phyloP scores from a whole-genome alignment of 2,329 filamentous ascomycete genomes.

The Neonectria coccinea region DNA sequence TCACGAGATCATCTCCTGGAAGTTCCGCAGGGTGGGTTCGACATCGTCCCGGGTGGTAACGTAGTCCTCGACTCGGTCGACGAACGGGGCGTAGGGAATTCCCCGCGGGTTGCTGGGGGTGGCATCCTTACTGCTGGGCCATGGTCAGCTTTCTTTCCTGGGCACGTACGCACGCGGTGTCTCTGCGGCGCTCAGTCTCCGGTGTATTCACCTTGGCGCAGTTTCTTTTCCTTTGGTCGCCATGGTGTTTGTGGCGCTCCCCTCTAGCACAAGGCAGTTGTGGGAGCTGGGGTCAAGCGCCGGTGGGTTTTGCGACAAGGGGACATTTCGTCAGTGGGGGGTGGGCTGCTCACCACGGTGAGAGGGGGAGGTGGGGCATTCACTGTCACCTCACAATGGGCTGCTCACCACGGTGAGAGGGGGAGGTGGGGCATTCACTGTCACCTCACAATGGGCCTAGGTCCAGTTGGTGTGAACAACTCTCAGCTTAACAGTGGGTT shows the following conservation, averaged over 20 bases:
- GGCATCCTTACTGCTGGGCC: constrained; percentile 56
- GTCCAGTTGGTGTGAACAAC: too few species aligned
- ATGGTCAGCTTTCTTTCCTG: constrained; percentile 32
- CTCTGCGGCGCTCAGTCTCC: background rate
- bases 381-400: constrained; percentile 18
- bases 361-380: constrained; percentile 45
- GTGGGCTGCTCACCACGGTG: constrained; percentile 45
- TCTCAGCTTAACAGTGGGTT: background rate
- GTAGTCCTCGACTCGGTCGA: constrained; percentile 91
- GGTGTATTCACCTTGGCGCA: constrained; percentile 49
- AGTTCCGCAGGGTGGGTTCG: constrained; percentile 82
- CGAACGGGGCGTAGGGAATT: constrained; percentile 86
- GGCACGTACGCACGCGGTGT: background rate
- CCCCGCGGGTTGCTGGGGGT: constrained; percentile 81
- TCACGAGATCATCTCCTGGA: constrained; percentile 95
- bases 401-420: constrained; percentile 46
- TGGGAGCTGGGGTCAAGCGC: constrained; percentile 40
- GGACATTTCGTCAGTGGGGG: constrained; percentile 49
- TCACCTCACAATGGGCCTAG: constrained; percentile 4
- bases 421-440: constrained; percentile 43
- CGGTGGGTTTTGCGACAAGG: constrained; percentile 46
- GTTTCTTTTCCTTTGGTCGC: constrained; percentile 56
- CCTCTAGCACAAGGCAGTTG: constrained; percentile 37
- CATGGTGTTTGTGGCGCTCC: constrained; percentile 50
- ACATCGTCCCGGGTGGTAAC: constrained; percentile 82